Conservation (phyloP, 78 protist genomes). For the Tieghemostelium lacteum region DNA sequence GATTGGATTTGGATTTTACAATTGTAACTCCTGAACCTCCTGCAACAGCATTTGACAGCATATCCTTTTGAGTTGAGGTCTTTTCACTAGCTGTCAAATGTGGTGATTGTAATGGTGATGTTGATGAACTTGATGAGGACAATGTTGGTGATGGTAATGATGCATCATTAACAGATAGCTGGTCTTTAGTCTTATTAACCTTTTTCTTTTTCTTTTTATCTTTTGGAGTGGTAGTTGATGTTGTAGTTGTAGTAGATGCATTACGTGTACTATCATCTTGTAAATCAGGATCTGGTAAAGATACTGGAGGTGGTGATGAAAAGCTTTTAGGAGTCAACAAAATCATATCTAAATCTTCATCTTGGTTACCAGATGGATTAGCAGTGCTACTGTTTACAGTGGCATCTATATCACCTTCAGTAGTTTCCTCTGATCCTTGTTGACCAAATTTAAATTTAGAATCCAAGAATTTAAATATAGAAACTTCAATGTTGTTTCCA, state of each 20-base stretch:
- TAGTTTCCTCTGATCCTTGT: neutral
- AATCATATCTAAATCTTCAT: slow-evolving; percentile 8
- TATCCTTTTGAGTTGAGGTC: neutral
- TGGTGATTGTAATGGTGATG: neutral
- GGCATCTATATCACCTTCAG: neutral
- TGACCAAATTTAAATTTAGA: neutral
- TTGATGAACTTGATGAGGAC: neutral
- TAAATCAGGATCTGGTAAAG: slow-evolving; percentile 69
- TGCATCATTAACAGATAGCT: neutral
- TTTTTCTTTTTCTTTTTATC: neutral
- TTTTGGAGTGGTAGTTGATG: neutral
- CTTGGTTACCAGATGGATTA: slow-evolving; percentile 12
- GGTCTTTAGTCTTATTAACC: neutral
- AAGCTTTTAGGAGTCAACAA: slow-evolving; percentile 16
- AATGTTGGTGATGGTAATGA: neutral
- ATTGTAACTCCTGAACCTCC: neutral
- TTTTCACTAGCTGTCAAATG: neutral
- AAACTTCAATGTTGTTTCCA: neutral
- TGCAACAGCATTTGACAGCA: slow-evolving; percentile 8
- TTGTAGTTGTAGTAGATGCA: no score
- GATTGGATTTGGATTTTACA: neutral
- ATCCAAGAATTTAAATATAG: no score
- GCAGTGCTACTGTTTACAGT: neutral
- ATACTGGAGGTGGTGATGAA: slow-evolving; percentile 65
- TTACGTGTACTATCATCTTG: neutral